phyloP scores from a whole-genome alignment of 805 yeast species.

The Saccharomycopsis amapae region DNA sequence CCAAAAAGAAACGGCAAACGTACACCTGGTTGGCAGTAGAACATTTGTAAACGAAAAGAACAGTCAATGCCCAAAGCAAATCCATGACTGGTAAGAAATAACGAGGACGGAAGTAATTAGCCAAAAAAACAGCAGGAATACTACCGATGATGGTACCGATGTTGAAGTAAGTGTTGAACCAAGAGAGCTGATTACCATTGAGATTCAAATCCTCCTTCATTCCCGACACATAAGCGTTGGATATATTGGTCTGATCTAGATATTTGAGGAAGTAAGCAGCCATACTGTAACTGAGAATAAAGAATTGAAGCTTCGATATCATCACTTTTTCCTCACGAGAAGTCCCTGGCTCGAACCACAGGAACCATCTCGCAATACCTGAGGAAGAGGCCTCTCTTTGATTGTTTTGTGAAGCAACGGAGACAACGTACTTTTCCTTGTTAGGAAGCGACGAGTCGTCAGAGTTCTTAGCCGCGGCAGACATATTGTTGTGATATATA shows the following conservation, averaged over 20 bases:
- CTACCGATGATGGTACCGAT: conserved; percentile 55
- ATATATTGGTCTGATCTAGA: conserved; percentile 52
- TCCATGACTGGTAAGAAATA: background rate
- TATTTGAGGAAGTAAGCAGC: conserved; percentile 34
- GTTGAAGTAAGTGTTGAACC: conserved; percentile 49
- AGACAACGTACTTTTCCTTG: no score
- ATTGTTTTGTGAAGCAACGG: background rate
- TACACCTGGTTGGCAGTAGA: conserved; percentile 24
- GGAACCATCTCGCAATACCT: background rate
- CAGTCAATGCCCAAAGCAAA: background rate
- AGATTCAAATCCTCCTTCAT: conserved; percentile 49
- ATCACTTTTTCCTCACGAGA: background rate
- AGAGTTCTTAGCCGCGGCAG: background rate
- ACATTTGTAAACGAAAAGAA: background rate
- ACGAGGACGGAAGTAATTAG: conserved; percentile 51
- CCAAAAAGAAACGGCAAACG: conserved; percentile 59
- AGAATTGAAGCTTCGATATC: background rate
- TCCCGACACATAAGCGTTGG: conserved; percentile 64
- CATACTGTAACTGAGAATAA: background rate
- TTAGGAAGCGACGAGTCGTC: background rate
- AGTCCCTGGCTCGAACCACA: conserved; percentile 2
- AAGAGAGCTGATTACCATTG: conserved; percentile 54
- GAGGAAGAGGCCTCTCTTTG: background rate
- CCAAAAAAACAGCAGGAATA: conserved; percentile 46
- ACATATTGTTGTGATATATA: no score